Evolutionary conservation across 331 rosid genomes (phyloP).

Genomic region (Rosa hybrid): DNA sequence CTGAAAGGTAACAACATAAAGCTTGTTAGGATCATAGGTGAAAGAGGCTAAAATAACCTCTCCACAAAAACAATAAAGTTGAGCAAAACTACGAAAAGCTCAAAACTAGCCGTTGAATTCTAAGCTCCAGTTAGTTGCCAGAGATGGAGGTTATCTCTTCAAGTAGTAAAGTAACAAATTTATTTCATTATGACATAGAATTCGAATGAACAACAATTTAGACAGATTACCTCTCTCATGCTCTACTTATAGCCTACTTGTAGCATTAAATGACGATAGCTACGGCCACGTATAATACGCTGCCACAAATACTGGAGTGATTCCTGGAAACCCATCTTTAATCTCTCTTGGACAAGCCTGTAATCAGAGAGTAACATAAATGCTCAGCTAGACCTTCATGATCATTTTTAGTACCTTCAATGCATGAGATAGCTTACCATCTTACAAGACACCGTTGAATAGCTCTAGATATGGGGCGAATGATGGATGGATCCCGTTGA

Average conservation of each 20-base stretch:
- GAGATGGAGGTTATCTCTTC: not conserved
- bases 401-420: slow-evolving; percentile 5
- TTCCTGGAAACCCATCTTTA: slow-evolving; percentile 54
- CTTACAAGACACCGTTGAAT: slow-evolving; percentile 88
- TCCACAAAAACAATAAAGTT: not conserved
- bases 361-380: slow-evolving; percentile 17
- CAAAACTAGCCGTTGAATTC: slow-evolving; percentile 6
- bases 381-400: not conserved
- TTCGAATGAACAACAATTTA: not conserved
- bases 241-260: slow-evolving; percentile 72
- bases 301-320: slow-evolving; percentile 70
- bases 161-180: not conserved
- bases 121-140: not conserved
- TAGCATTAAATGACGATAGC: slow-evolving; percentile 94
- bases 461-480: slow-evolving; percentile 89
- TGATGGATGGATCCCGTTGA: slow-evolving; percentile 84
- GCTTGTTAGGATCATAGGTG: not conserved
- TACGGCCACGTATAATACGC: slow-evolving; percentile 76
- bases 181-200: slow-evolving; percentile 9
- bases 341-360: slow-evolving; percentile 91
- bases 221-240: slow-evolving; percentile 36
- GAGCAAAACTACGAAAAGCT: not conserved
- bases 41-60: not conserved
- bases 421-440: slow-evolving; percentile 62
- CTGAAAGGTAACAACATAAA: slow-evolving; percentile 27